phyloP scores from a whole-genome alignment of 75 land plant species.

The Cunninghamia lanceolata region DNA sequence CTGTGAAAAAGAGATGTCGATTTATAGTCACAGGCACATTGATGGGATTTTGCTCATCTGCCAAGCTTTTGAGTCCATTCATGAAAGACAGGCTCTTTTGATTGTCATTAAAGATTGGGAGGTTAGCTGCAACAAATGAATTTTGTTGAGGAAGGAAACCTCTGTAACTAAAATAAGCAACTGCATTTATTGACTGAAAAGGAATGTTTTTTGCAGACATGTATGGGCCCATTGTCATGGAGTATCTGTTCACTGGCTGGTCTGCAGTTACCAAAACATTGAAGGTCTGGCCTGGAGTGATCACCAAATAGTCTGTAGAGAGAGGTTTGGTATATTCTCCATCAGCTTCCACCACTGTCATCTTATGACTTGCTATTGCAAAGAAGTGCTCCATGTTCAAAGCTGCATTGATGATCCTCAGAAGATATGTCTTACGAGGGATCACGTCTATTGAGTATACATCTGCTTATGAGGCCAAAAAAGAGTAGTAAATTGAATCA shows the following conservation, averaged over 20 bases:
- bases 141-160: not conserved
- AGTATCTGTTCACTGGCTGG: conserved; percentile 29
- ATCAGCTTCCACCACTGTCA: conserved; percentile 67
- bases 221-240: conserved; percentile 47
- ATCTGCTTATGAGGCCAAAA: conserved; percentile 13
- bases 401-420: conserved; percentile 58
- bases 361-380: conserved; percentile 53
- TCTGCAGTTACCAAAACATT: conserved; percentile 57
- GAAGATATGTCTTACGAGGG: conserved; percentile 51
- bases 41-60: not conserved
- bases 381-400: conserved; percentile 56
- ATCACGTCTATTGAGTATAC: conserved; percentile 34
- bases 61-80: conserved; percentile 19
- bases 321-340: conserved; percentile 50
- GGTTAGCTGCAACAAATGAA: conserved; percentile 6
- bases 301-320: conserved; percentile 21
- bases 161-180: conserved; percentile 27
- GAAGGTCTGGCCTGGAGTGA: conserved; percentile 67
- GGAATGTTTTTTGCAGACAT: conserved; percentile 22
- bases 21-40: conserved; percentile 11
- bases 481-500: not conserved
- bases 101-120: conserved; percentile 34
- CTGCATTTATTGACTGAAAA: conserved; percentile 25
- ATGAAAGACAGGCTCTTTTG: conserved; percentile 5
- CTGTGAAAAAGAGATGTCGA: conserved; percentile 14